Evolutionary conservation across 179 eudicot genomes (phyloP).

Genomic region (Corrigiola litoralis): DNA sequence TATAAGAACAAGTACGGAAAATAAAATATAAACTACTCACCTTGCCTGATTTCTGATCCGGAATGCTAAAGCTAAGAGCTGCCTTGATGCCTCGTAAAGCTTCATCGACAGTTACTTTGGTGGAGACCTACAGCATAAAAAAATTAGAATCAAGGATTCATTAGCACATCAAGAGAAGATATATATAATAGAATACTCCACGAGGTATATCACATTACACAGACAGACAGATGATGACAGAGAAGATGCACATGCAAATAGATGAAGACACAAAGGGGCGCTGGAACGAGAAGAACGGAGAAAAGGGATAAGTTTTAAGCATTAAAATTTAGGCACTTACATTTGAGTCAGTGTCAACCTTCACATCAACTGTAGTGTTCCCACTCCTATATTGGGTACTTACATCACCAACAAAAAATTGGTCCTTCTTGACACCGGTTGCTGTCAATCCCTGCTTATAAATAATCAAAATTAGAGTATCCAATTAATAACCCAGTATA

Average conservation of each 20-base stretch:
- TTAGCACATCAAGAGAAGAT: not conserved
- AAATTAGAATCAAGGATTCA: not conserved
- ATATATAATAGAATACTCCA: not conserved
- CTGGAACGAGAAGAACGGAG: not conserved
- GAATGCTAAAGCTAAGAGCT: slow-evolving; percentile 71
- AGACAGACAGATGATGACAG: not conserved
- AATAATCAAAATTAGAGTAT: slow-evolving; percentile 7
- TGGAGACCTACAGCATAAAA: slow-evolving; percentile 41
- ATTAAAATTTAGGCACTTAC: slow-evolving; percentile 32
- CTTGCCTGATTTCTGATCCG: slow-evolving; percentile 88
- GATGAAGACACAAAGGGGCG: not conserved
- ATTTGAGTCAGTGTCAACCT: slow-evolving; percentile 74
- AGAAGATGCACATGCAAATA: not conserved
- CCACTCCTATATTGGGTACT: slow-evolving; percentile 66
- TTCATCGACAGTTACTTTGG: slow-evolving; percentile 63
- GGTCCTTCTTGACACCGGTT: slow-evolving; percentile 73
- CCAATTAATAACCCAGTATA: not conserved
- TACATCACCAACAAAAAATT: slow-evolving; percentile 75
- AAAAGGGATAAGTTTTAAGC: not conserved
- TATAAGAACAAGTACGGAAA: not conserved
- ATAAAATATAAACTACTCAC: slow-evolving; percentile 20
- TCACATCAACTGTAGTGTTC: slow-evolving; percentile 72
- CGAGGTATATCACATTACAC: not conserved
- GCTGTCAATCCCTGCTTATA: slow-evolving; percentile 73
- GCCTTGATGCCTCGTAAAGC: slow-evolving; percentile 57